These are phyloP conservation scores for Raddia guianensis DNA, from an alignment of 176 grass and related monocot species.

Conservation along the genomic window DNA sequence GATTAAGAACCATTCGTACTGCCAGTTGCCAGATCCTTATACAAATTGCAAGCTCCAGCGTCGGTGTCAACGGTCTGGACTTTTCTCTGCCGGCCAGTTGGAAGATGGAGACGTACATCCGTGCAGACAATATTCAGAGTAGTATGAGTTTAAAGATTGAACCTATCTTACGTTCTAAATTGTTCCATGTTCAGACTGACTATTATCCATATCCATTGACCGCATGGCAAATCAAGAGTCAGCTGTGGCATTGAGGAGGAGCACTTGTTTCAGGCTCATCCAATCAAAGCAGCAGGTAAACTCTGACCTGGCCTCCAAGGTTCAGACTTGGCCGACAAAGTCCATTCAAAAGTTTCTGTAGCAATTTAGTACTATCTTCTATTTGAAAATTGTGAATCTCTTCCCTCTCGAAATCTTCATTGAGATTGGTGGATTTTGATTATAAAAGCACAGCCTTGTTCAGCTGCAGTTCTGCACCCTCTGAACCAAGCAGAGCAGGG, in stretches of 20 bases:
- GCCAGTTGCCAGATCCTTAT: background rate
- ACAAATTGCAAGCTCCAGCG: background rate
- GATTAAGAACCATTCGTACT: background rate
- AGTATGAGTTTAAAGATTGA: background rate
- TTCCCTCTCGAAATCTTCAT: background rate
- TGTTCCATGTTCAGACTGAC: background rate
- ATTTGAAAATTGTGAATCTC: background rate
- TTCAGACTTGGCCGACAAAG: slow-evolving; percentile 14
- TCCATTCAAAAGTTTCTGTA: background rate
- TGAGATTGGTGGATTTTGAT: background rate
- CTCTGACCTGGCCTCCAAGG: slow-evolving; percentile 24
- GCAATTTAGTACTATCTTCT: background rate
- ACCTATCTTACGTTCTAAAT: background rate
- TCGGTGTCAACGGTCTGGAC: background rate
- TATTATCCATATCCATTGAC: background rate
- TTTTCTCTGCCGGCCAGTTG: background rate
- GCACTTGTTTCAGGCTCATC: background rate
- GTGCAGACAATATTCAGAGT: background rate
- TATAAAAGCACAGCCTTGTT: slow-evolving; percentile 23
- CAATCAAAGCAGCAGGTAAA: slow-evolving; percentile 4
- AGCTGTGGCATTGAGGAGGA: background rate
- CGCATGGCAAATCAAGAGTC: background rate
- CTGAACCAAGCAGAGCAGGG: background rate
- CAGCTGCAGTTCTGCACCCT: background rate
- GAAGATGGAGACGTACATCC: background rate